Percentiles rank a stretch among this genome's conserved stretches.
phyloP scores from a whole-genome alignment of 2,329 filamentous ascomycete genomes.

The Rutstroemia sp. region DNA sequence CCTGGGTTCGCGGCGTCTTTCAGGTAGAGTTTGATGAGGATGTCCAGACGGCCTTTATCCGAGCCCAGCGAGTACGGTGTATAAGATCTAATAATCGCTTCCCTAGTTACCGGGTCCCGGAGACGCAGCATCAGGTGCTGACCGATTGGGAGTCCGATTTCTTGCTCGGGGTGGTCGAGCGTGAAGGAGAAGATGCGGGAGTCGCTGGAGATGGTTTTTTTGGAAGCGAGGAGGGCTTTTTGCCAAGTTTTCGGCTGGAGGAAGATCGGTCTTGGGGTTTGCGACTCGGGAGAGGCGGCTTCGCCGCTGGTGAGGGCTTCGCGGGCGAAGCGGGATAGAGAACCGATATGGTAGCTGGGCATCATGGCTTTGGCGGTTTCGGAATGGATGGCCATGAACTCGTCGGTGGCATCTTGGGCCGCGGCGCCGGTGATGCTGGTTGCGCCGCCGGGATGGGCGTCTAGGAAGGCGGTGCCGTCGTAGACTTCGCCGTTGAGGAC shows the following conservation, averaged over 20 bases:
- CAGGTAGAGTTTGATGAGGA: constrained; percentile 80
- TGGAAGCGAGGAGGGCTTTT: constrained; percentile 62
- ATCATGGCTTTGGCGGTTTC: constrained; percentile 92
- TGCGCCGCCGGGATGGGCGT: constrained; percentile 79
- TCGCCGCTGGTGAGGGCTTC: constrained; percentile 30
- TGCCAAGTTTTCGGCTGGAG: constrained; percentile 66
- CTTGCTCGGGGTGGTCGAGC: constrained; percentile 63
- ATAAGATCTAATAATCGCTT: constrained; percentile 77
- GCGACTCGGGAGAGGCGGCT: constrained; percentile 27
- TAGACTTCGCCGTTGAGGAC: constrained; percentile 85
- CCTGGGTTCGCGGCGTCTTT: constrained; percentile 49
- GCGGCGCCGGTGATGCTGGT: constrained; percentile 77
- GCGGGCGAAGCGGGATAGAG: constrained; percentile 54
- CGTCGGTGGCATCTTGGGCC: constrained; percentile 76
- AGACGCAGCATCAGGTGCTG: constrained; percentile 84
- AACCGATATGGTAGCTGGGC: constrained; percentile 75
- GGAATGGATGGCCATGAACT: constrained; percentile 90
- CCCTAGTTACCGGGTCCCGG: constrained; percentile 59
- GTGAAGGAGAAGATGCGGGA: constrained; percentile 75
- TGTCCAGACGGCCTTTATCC: constrained; percentile 57
- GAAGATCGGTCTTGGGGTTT: constrained; percentile 52
- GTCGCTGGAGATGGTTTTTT: constrained; percentile 66
- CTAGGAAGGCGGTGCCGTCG: constrained; percentile 72
- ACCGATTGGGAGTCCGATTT: constrained; percentile 70
- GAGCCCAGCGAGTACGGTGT: constrained; percentile 67